Percentiles rank a stretch among this genome's conserved stretches.
These are phyloP conservation scores for Thecaphora thlaspeos DNA, from an alignment of 1,284 basidiomycete genomes.

Conservation along the genomic window DNA sequence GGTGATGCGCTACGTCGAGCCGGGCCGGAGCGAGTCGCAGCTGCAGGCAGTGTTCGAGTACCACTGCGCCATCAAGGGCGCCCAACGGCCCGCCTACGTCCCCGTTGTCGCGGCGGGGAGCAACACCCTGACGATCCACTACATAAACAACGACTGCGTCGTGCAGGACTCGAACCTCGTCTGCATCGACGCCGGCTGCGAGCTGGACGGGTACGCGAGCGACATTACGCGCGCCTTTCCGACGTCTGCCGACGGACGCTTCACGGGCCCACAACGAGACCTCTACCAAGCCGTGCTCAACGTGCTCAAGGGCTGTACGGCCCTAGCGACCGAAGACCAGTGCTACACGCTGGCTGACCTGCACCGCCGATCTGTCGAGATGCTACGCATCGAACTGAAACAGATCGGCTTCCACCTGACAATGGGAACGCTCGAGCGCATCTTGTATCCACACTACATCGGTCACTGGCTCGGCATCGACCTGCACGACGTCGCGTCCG, in stretches of 20 bases:
- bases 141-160: slow-evolving; percentile 48
- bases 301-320: slow-evolving; percentile 71
- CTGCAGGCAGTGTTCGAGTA: slow-evolving; percentile 53
- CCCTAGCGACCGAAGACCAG: slow-evolving; percentile 61
- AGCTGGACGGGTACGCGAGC: slow-evolving; percentile 79
- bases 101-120: slow-evolving; percentile 52
- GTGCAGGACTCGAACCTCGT: slow-evolving; percentile 38
- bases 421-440: slow-evolving; percentile 68
- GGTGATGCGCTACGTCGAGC: slow-evolving; percentile 43
- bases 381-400: slow-evolving; percentile 72
- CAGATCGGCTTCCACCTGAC: slow-evolving; percentile 74
- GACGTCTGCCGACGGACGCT: slow-evolving; percentile 61
- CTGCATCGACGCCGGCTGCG: slow-evolving; percentile 56
- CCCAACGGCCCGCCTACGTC: slow-evolving; percentile 53
- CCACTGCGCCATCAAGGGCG: slow-evolving; percentile 41
- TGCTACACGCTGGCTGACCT: slow-evolving; percentile 71
- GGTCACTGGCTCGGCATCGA: slow-evolving; percentile 81
- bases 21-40: slow-evolving; percentile 41
- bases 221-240: slow-evolving; percentile 96
- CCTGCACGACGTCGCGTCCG: slow-evolving; percentile 51
- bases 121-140: slow-evolving; percentile 51
- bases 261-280: slow-evolving; percentile 77
- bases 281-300: slow-evolving; percentile 82
- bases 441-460: slow-evolving; percentile 81
- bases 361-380: slow-evolving; percentile 72